Conservation (phyloP, 805 yeast species). For the Saturnispora hagleri region DNA sequence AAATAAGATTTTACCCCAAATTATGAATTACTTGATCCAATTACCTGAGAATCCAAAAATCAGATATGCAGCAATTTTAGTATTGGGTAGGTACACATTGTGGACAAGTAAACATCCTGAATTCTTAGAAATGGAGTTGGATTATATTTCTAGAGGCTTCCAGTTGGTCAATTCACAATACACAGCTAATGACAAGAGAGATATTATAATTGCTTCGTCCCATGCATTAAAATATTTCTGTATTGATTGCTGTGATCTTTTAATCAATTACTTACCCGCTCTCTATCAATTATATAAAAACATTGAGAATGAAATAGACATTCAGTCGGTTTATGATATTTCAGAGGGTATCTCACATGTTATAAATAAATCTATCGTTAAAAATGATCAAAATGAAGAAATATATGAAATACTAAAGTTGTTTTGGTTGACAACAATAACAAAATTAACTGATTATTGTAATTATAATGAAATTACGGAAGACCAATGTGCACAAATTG, state of each 20-base stretch:
- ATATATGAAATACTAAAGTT: constrained; percentile 40
- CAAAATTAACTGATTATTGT: constrained; percentile 19
- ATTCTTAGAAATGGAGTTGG: constrained; percentile 69
- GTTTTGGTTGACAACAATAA: constrained; percentile 61
- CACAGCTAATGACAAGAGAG: constrained; percentile 20
- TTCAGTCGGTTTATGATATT: constrained; percentile 64
- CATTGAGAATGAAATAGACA: constrained; percentile 46
- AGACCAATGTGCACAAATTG: constrained; percentile 38
- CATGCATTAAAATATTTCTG: constrained; percentile 92
- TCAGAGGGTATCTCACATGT: constrained; percentile 88
- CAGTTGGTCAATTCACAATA: constrained; percentile 15
- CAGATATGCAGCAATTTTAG: constrained; percentile 87
- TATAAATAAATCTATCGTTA: constrained; percentile 35
- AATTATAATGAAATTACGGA: constrained; percentile 22
- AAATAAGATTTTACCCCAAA: constrained; percentile 57
- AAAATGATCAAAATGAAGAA: constrained; percentile 29
- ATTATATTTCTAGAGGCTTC: constrained; percentile 76
- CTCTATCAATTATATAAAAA: constrained; percentile 62
- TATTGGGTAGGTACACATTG: constrained; percentile 90
- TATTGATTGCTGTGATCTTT: constrained; percentile 69
- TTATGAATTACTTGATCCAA: constrained; percentile 58
- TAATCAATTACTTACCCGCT: constrained; percentile 64
- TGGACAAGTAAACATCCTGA: constrained; percentile 90
- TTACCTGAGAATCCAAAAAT: constrained; percentile 81
- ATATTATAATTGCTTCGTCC: constrained; percentile 75